These are phyloP conservation scores for Taphrina wiesneri DNA, from an alignment of 1,139 yeast species.

Conservation along the genomic window DNA sequence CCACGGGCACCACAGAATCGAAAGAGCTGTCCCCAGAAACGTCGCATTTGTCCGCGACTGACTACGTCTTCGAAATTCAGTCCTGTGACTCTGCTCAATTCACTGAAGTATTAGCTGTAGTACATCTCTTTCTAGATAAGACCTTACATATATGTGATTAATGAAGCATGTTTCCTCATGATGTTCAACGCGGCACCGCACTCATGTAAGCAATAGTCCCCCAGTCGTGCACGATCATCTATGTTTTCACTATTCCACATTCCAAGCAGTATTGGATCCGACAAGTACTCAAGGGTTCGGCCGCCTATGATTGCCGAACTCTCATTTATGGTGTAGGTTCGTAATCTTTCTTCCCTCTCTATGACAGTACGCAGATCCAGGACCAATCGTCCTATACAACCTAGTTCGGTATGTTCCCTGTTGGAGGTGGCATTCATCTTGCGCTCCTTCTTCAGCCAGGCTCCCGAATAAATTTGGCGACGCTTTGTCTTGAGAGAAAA, in stretches of 20 bases:
- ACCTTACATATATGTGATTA: conserved; percentile 23
- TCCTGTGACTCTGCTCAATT: conserved; percentile 25
- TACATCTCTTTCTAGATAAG: background rate
- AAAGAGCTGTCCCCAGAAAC: conserved; percentile 27
- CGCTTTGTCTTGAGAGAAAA: conserved; percentile 27
- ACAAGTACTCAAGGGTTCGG: conserved; percentile 14
- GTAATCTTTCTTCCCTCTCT: conserved; percentile 30
- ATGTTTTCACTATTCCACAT: conserved; percentile 10
- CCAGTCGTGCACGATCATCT: conserved; percentile 12
- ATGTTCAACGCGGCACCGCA: conserved; percentile 9
- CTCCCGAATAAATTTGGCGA: conserved; percentile 25
- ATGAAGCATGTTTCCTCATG: conserved; percentile 20
- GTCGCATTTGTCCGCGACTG: conserved; percentile 28
- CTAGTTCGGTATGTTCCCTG: conserved; percentile 30
- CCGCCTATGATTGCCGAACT: conserved; percentile 10
- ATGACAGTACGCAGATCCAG: conserved; percentile 24
- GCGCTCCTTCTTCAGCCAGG: conserved; percentile 31
- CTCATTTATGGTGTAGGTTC: conserved; percentile 32
- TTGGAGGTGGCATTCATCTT: conserved; percentile 29
- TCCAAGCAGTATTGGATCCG: background rate
- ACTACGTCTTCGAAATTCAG: conserved; percentile 28
- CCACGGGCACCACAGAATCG: conserved; percentile 24
- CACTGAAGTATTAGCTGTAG: background rate
- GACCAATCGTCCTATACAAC: conserved; percentile 26
- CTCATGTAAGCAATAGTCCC: conserved; percentile 16